Evolutionary conservation across 2,329 filamentous ascomycete species (phyloP).

Genomic region (Nectriaceae sp.): DNA sequence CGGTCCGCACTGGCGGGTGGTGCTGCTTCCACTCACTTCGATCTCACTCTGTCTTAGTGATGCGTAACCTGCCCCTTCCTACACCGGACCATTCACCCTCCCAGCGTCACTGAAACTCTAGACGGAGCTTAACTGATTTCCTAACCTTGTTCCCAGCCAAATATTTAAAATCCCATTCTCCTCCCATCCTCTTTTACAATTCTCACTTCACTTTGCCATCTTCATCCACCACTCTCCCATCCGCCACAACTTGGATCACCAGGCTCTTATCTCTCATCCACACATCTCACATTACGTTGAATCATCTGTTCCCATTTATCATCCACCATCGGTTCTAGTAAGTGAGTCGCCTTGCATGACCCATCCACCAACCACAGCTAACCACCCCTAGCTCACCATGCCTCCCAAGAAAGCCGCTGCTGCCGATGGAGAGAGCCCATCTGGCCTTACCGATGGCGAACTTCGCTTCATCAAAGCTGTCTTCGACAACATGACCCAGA

Average conservation of each 20-base stretch:
- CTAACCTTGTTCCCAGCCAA: neutral
- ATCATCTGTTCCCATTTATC: neutral
- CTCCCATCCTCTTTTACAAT: neutral
- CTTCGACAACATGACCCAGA: slow-evolving; percentile 43
- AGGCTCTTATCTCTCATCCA: neutral
- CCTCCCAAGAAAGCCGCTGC: slow-evolving; percentile 33
- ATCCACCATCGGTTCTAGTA: neutral
- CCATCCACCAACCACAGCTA: neutral
- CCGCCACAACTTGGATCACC: neutral
- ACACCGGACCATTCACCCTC: too few relatives aligned
- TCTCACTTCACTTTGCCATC: neutral
- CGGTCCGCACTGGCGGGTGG: too few relatives aligned
- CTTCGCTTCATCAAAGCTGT: slow-evolving; percentile 42
- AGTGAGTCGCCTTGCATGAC: neutral
- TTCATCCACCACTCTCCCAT: neutral
- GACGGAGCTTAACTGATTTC: too few relatives aligned
- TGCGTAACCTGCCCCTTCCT: too few relatives aligned
- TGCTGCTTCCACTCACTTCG: too few relatives aligned
- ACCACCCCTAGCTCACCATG: slow-evolving; percentile 24
- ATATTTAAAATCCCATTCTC: neutral
- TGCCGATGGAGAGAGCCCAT: slow-evolving; percentile 19
- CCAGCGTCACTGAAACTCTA: too few relatives aligned
- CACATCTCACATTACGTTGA: neutral
- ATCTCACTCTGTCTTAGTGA: too few relatives aligned
- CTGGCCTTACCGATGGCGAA: slow-evolving; percentile 36